Evolutionary conservation across 352 stramenopile genomes (phyloP), one percentile per base, ranked within the genome.

Genomic region (Discostella stelligera): DNA sequence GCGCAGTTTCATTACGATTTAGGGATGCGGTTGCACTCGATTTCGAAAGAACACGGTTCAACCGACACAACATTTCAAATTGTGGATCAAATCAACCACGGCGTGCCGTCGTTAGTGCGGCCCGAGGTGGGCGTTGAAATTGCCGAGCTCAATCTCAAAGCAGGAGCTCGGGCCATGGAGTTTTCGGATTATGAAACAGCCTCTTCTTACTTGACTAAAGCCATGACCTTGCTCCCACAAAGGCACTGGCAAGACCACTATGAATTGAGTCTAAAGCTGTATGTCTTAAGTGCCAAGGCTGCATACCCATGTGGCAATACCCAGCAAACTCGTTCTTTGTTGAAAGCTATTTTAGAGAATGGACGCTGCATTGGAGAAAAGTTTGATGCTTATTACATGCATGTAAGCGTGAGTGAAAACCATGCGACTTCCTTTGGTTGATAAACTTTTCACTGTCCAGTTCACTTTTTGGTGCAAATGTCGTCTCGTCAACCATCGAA

Each of bases 1-100:
- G 21, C 7, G n/a, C 32, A 79, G 71, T 81, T 77, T 37, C 74
- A 81, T 58, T 73, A 64, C 58, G 44, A 77, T 14, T 32, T 81
- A 25, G 74, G 74, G 18, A 70, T 77, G 25, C 3, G 39, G 27
- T 37, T 81, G 10, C 49, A 68, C 23, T 72, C 58, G 6, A 59
- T 32, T 27, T 60, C 66, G 6, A 66, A 67, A 27, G 66, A 46
- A 18, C 11, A 66, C 41, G 49, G 71, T 60, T 16, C 44, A 44
- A 64, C 23, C n/a, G 55, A 61, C 8, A 20, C 23, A 41, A 25
- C 67, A 41, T 79, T 79, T 41, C 21, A 27, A 0, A 55, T 82
- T 55, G 68, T 55, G 8, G 70, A 78, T 32, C 74, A 79, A 48
- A 74, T 82, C 56, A 78, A 82, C 55, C 60, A 66, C 13, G 74